Evolutionary conservation across 768 basidiomycete species (phyloP).

Genomic region (Termitomyces titanicus): DNA sequence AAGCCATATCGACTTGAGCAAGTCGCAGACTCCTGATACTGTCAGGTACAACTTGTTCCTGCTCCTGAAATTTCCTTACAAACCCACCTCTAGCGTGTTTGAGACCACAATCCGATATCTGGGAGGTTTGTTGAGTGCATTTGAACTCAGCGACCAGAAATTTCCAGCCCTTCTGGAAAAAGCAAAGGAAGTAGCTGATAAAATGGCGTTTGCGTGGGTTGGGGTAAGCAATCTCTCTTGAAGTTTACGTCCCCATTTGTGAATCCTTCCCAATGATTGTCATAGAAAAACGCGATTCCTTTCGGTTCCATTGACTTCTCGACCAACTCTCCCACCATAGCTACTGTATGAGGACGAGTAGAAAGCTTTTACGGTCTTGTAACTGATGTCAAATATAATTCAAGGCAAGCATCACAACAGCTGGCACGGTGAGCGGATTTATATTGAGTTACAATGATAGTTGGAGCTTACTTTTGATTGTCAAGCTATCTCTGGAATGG

Average conservation of each 20-base stretch:
- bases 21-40: conserved; percentile 12
- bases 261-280: background rate
- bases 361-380: conserved; percentile 1
- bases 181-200: conserved; percentile 60
- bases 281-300: conserved; percentile 37
- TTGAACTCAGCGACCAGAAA: conserved; percentile 57
- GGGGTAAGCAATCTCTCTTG: conserved; percentile 45
- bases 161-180: conserved; percentile 52
- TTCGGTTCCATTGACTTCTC: conserved; percentile 38
- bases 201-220: conserved; percentile 59
- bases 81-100: conserved; percentile 45
- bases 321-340: conserved; percentile 37
- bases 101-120: conserved; percentile 77
- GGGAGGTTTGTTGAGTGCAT: conserved; percentile 64
- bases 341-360: conserved; percentile 18
- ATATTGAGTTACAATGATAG: background rate
- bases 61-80: background rate
- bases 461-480: background rate
- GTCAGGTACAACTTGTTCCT: background rate
- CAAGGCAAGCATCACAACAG: conserved; percentile 52
- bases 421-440: conserved; percentile 40
- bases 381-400: background rate
- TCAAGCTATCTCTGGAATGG: conserved; percentile 60
- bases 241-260: background rate
- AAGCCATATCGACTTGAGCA: conserved; percentile 48